Evolutionary conservation across 2,329 filamentous ascomycete genomes (phyloP).

Genomic region (Pyricularia pennisetigena): DNA sequence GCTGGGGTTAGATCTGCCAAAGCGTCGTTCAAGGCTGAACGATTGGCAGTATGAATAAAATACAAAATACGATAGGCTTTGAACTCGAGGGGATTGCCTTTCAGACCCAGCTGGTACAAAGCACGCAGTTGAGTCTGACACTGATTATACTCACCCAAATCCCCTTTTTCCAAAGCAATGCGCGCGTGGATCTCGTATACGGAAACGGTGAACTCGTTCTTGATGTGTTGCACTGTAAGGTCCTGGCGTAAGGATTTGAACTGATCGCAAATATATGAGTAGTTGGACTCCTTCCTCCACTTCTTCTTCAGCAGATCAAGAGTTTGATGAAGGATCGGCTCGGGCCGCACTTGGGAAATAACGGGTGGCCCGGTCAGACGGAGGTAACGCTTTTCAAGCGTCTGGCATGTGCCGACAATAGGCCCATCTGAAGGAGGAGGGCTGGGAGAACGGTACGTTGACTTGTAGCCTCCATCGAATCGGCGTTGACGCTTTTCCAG

Average conservation of each 20-base stretch:
- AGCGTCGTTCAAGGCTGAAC: slow-evolving; percentile 94
- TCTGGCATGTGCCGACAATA: slow-evolving; percentile 75
- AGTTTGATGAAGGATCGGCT: slow-evolving; percentile 70
- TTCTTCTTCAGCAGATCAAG: slow-evolving; percentile 86
- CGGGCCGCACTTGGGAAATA: slow-evolving; percentile 77
- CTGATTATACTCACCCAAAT: slow-evolving; percentile 99
- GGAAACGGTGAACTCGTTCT: slow-evolving; percentile 89
- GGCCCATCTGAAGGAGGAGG: slow-evolving; percentile 54
- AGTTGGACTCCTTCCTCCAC: slow-evolving; percentile 90
- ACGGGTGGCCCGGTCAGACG: slow-evolving; percentile 86
- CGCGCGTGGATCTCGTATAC: slow-evolving; percentile 97
- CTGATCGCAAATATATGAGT: slow-evolving; percentile 96
- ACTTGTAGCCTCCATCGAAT: slow-evolving; percentile 61
- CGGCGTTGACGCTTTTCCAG: slow-evolving; percentile 84
- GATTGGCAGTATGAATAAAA: slow-evolving; percentile 98
- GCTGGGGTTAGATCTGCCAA: slow-evolving; percentile 96
- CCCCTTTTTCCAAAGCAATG: slow-evolving; percentile 94
- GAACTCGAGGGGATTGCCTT: slow-evolving; percentile 89
- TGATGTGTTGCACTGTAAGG: slow-evolving; percentile 93
- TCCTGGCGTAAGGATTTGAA: slow-evolving; percentile 98
- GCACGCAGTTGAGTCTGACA: slow-evolving; percentile 96
- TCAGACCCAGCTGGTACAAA: slow-evolving; percentile 77
- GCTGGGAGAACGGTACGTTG: slow-evolving; percentile 43
- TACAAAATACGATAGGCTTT: slow-evolving; percentile 99
- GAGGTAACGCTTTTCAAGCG: slow-evolving; percentile 87